Base-by-base conservation (phyloP, 805 yeast genomes). In the Martiniozyma abietophila region DNA sequence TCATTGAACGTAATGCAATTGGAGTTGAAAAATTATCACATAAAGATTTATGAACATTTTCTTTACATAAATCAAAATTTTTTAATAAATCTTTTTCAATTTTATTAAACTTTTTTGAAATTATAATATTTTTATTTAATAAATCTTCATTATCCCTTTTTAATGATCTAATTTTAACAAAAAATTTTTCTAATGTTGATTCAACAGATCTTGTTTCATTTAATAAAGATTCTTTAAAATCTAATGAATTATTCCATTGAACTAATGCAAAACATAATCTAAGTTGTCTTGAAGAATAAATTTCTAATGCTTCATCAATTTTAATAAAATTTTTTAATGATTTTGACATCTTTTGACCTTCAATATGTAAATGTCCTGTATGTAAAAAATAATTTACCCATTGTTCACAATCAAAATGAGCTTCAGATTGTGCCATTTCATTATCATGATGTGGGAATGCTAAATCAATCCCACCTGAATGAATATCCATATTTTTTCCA, bases 391-490 rank as follows among this genome's bases (percentile, higher is more conserved):
- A 92, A 59, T 92, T 89, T 36, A 92, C 84, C 99, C 99, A 92
- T 61, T 92, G 98, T 32, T 74, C 61, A 58, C 82, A 78, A 52
- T 83, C 86, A 56, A 67, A 89, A 56, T 77, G 80, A 6, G 97
- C 97, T 58, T 92, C 99, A 18, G 88, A 71, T 65, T 92, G 99
- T 2, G 99, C 99, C 44, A 92, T 66, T 62, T 92, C 99, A 52
- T 92, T 92, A 59, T 92, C 99, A 61, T 92, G 99, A 58, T 92
- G 99, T 3, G 99, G 99, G 65, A 92, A 92, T 15, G 97, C 96
- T 51, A 92, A 70, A 62, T 92, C 98, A 35, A 92, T 76, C 45
- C 98, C 98, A 39, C 98, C 98, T 12, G 95, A 78, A 56, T 92
- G 98, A 46, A 92, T 84, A 58, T 92, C 98, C 70, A 92, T 81